These are phyloP conservation scores for Geranomyces michiganensis DNA, from an alignment of 192 early-diverging fungal genomes.

Conservation along the genomic window DNA sequence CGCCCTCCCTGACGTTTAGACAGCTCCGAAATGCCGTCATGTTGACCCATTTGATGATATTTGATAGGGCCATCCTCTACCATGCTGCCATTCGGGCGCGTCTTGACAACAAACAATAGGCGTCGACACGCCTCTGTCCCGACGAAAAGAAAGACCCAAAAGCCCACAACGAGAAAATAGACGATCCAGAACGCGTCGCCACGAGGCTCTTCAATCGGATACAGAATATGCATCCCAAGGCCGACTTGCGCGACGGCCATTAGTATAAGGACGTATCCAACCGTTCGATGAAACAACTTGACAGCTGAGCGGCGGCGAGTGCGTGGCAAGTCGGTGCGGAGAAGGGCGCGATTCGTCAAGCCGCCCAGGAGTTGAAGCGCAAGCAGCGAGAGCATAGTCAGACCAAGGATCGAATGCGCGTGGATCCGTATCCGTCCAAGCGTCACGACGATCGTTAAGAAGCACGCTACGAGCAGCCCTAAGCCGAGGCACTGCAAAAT, in stretches of 20 bases:
- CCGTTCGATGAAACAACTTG: conserved; percentile 5
- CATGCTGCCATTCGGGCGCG: not conserved
- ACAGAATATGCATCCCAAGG: conserved; percentile 44
- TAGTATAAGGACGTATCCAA: conserved; percentile 24
- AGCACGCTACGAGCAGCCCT: conserved; percentile 1
- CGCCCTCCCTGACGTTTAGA: conserved; percentile 7
- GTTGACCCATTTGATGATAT: not conserved
- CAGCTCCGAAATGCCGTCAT: not conserved
- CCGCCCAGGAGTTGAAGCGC: conserved; percentile 37
- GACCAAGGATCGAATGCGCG: conserved; percentile 39
- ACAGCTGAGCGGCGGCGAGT: conserved; percentile 14
- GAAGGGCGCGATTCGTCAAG: conserved; percentile 23
- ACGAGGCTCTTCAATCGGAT: conserved; percentile 39
- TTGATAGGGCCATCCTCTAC: not conserved
- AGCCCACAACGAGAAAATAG: conserved; percentile 33
- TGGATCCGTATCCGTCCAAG: conserved; percentile 22
- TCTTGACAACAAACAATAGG: conserved; percentile 13
- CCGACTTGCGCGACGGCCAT: conserved; percentile 36
- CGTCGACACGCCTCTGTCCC: conserved; percentile 25
- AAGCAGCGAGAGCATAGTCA: conserved; percentile 28
- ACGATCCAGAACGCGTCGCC: conserved; percentile 37
- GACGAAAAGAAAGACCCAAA: conserved; percentile 37
- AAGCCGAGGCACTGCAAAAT: conserved; percentile 27
- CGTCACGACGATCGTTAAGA: conserved; percentile 15
- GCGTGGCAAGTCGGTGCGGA: conserved; percentile 25